phyloP scores from a whole-genome alignment of 352 stramenopile species.

The Phytopythium montanum region DNA sequence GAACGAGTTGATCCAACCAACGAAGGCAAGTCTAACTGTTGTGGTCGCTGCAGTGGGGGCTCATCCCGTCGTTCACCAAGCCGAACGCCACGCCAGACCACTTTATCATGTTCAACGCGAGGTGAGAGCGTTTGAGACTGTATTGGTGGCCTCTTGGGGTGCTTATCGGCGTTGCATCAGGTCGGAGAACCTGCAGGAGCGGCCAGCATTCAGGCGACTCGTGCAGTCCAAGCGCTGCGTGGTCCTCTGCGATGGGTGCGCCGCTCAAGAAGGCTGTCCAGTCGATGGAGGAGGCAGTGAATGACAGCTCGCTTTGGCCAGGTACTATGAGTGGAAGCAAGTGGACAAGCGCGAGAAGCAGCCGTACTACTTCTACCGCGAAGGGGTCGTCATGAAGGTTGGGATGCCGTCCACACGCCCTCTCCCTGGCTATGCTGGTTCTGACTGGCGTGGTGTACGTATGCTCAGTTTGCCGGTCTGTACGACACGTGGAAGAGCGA shows the following conservation, averaged over 20 bases:
- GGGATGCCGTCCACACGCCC: background rate
- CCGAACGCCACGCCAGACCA: constrained; percentile 67
- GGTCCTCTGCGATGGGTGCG: constrained; percentile 75
- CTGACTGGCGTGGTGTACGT: background rate
- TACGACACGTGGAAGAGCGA: constrained; percentile 82
- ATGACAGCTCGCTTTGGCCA: constrained; percentile 9
- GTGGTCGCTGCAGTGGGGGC: constrained; percentile 49
- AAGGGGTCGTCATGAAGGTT: constrained; percentile 49
- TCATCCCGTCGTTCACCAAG: constrained; percentile 84
- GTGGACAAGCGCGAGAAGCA: constrained; percentile 86
- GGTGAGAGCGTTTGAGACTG: constrained; percentile 22
- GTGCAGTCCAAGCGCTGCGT: constrained; percentile 75
- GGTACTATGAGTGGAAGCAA: constrained; percentile 91
- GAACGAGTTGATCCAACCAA: background rate
- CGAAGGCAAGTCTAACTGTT: background rate
- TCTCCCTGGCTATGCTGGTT: too few relatives aligned
- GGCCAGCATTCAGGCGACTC: constrained; percentile 69
- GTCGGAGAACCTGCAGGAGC: constrained; percentile 65
- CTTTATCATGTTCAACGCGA: constrained; percentile 86
- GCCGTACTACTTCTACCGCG: constrained; percentile 84
- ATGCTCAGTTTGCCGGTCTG: constrained; percentile 73
- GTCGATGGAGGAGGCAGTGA: background rate
- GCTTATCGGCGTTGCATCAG: constrained; percentile 18
- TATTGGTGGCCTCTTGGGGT: background rate
- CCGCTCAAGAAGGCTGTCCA: background rate